These are phyloP conservation scores for Lasiodiplodia sp. DNA, from an alignment of 2,329 filamentous ascomycete genomes.

Conservation along the genomic window DNA sequence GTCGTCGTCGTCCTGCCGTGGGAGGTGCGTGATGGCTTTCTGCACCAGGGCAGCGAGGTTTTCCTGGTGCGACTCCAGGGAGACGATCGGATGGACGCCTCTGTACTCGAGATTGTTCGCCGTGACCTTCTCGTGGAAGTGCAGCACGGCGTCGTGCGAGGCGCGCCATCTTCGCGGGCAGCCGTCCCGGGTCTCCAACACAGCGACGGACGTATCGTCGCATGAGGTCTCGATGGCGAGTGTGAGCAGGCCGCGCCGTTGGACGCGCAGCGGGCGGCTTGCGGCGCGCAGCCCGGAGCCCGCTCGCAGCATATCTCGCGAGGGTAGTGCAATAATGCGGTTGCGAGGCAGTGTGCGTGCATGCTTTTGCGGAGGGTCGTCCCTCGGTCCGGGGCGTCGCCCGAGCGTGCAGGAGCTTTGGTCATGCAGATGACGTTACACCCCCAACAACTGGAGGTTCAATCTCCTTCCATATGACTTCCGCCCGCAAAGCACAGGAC, in stretches of 20 bases:
- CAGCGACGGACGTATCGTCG: slow-evolving; percentile 90
- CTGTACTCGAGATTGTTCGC: slow-evolving; percentile 76
- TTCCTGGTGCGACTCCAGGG: slow-evolving; percentile 77
- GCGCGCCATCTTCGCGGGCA: slow-evolving; percentile 27
- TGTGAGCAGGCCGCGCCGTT: slow-evolving; percentile 47
- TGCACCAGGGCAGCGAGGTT: slow-evolving; percentile 73
- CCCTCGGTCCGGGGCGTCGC: background rate
- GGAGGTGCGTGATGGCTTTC: slow-evolving; percentile 67
- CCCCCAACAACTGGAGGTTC: background rate
- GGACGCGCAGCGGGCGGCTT: background rate
- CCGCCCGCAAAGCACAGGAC: slow-evolving; percentile 4
- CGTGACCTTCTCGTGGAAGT: slow-evolving; percentile 83
- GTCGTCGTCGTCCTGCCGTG: slow-evolving; percentile 36
- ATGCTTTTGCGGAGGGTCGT: background rate
- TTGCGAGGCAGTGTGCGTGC: background rate
- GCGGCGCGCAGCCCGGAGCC: background rate
- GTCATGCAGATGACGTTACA: background rate
- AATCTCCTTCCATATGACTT: background rate
- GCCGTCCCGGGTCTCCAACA: slow-evolving; percentile 63
- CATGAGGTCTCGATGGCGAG: slow-evolving; percentile 86
- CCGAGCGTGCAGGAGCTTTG: background rate
- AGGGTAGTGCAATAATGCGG: background rate
- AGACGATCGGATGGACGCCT: slow-evolving; percentile 81
- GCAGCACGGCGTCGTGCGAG: slow-evolving; percentile 61
- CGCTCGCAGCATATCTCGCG: slow-evolving; percentile 12